A percentile compares a stretch with the other conserved stretches of the same genome.
Conservation (phyloP, 2,329 filamentous ascomycete species). For the Capronia epimyces region DNA sequence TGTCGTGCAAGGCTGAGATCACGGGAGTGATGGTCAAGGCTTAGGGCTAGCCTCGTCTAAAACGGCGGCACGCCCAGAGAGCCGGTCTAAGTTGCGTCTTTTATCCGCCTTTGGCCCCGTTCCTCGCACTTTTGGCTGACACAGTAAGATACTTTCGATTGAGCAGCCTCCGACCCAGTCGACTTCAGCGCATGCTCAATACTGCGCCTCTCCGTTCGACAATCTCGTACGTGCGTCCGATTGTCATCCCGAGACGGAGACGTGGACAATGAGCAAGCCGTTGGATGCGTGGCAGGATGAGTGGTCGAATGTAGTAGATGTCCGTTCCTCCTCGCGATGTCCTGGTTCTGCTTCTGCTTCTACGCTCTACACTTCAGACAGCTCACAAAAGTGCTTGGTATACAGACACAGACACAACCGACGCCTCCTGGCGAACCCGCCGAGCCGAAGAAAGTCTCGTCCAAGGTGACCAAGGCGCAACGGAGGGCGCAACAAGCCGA, state of each 20-base stretch:
- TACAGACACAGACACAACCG: slow-evolving; percentile 30
- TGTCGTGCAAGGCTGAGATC: too few species aligned
- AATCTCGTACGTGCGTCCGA: neutral
- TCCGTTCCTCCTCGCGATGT: slow-evolving; percentile 34
- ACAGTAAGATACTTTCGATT: neutral
- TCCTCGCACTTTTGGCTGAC: neutral
- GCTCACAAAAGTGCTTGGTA: neutral
- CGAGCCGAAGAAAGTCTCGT: slow-evolving; percentile 42
- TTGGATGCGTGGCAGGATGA: slow-evolving; percentile 88
- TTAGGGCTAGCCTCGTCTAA: too few species aligned
- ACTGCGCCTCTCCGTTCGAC: neutral
- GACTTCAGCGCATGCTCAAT: neutral
- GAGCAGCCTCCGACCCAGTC: neutral
- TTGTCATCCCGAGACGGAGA: neutral
- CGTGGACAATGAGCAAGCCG: slow-evolving; percentile 24
- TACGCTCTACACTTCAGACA: too few species aligned
- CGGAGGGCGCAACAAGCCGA: slow-evolving; percentile 74
- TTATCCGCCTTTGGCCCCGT: neutral
- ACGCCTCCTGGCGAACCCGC: slow-evolving; percentile 32
- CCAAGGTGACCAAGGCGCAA: slow-evolving; percentile 66
- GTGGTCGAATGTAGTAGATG: slow-evolving; percentile 77
- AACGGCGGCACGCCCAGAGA: too few species aligned
- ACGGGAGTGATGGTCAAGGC: too few species aligned
- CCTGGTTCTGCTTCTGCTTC: neutral
- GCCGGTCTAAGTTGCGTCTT: neutral